Evolutionary conservation across 345 rosid species (phyloP).

Genomic region (Hevea brasiliensis): DNA sequence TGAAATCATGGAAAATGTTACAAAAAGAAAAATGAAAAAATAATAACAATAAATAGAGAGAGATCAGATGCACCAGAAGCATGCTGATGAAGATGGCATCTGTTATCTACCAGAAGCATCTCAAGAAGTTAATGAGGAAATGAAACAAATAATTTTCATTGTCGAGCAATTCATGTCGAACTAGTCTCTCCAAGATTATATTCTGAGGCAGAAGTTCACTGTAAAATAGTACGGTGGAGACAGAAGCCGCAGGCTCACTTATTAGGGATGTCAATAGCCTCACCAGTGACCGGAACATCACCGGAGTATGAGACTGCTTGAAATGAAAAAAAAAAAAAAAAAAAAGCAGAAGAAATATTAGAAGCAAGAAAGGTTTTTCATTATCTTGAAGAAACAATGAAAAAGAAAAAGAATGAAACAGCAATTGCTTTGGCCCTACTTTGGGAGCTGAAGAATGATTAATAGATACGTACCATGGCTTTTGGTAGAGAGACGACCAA

Average conservation of each 20-base stretch:
- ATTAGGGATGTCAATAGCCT: constrained; percentile 37
- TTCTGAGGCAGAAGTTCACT: constrained; percentile 51
- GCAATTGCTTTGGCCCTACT: too few species aligned
- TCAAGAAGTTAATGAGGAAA: constrained; percentile 49
- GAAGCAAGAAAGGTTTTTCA: too few species aligned
- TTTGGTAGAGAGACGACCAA: constrained; percentile 1
- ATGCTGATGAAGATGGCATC: too few species aligned
- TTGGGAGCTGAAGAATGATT: too few species aligned
- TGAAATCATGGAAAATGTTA: too few species aligned
- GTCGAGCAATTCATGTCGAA: constrained; percentile 45
- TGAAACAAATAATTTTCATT: constrained; percentile 50
- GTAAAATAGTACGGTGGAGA: constrained; percentile 49
- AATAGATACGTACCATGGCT: constrained; percentile 39
- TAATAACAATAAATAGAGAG: too few species aligned
- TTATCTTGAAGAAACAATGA: not conserved
- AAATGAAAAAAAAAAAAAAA: not conserved
- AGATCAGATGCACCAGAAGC: too few species aligned
- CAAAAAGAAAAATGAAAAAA: too few species aligned
- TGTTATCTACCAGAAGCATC: constrained; percentile 56
- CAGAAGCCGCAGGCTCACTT: constrained; percentile 35
- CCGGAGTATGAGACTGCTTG: constrained; percentile 38
- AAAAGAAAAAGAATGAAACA: not conserved
- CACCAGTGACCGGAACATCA: constrained; percentile 45
- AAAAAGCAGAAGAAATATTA: too few species aligned
- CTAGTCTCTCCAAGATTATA: constrained; percentile 37